Percentiles rank a stretch among this genome's conserved stretches.
Conservation (phyloP, 805 yeast genomes). For the Sugiyamaella floridensis region DNA sequence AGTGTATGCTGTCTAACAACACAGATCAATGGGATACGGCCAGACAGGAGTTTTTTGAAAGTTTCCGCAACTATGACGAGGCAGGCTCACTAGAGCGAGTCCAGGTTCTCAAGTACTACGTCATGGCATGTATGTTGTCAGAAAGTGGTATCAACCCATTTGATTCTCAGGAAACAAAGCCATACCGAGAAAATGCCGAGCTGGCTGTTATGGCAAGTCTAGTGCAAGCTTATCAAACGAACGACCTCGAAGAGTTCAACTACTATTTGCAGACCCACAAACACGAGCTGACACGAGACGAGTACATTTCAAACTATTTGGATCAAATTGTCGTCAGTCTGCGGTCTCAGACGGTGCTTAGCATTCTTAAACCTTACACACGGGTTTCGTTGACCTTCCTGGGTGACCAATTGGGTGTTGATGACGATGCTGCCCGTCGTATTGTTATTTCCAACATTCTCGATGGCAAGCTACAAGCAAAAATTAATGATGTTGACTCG, state of each 20-base stretch:
- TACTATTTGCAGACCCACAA: slow-evolving; percentile 11
- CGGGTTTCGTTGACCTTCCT: slow-evolving; percentile 24
- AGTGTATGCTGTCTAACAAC: background rate
- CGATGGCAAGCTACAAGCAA: background rate
- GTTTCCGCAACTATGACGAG: slow-evolving; percentile 56
- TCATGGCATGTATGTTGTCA: slow-evolving; percentile 51
- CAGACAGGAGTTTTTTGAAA: slow-evolving; percentile 46
- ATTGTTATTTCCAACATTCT: background rate
- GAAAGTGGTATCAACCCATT: slow-evolving; percentile 62
- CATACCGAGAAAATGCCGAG: slow-evolving; percentile 35
- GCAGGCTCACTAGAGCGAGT: slow-evolving; percentile 58
- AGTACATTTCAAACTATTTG: slow-evolving; percentile 12
- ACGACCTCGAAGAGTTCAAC: slow-evolving; percentile 22
- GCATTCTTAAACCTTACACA: slow-evolving; percentile 28
- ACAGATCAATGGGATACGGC: slow-evolving; percentile 49
- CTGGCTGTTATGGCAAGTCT: slow-evolving; percentile 27
- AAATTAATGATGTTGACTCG: background rate
- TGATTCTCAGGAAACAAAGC: slow-evolving; percentile 63
- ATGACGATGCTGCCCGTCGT: background rate
- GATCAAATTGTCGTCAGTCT: slow-evolving; percentile 25
- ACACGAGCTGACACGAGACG: slow-evolving; percentile 14
- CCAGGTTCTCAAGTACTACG: slow-evolving; percentile 52
- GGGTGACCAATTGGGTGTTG: slow-evolving; percentile 2
- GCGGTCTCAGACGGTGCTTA: slow-evolving; percentile 24
- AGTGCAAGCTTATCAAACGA: slow-evolving; percentile 31